phyloP scores from a whole-genome alignment of 768 basidiomycete genomes.

The Pleurotus citrinopileatus region DNA sequence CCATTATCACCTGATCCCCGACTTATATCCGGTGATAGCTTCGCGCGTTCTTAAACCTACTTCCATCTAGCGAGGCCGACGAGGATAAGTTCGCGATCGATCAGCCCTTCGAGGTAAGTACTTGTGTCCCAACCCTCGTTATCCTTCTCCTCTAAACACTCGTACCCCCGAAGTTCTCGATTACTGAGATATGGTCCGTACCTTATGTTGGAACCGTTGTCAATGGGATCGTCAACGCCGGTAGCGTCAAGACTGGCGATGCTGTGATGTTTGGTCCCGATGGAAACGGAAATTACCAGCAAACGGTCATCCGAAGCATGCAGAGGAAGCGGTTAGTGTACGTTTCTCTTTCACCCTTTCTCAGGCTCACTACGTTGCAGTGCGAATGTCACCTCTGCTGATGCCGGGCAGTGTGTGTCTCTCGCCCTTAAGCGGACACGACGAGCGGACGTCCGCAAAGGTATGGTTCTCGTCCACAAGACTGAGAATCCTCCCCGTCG shows the following conservation, averaged over 20 bases:
- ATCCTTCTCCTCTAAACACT: not conserved
- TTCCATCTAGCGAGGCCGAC: conserved; percentile 86
- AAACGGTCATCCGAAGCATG: conserved; percentile 83
- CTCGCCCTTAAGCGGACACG: conserved; percentile 89
- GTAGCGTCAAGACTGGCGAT: conserved; percentile 76
- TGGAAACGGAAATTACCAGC: conserved; percentile 83
- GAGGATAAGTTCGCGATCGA: conserved; percentile 76
- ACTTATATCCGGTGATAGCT: conserved; percentile 39
- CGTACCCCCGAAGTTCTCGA: conserved; percentile 54
- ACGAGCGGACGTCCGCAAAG: conserved; percentile 81
- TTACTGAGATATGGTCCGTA: conserved; percentile 87
- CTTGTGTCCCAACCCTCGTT: not conserved
- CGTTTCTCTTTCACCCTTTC: not conserved
- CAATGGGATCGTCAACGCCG: conserved; percentile 80
- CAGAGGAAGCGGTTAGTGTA: conserved; percentile 79
- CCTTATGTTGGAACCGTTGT: conserved; percentile 85
- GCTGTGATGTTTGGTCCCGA: conserved; percentile 87
- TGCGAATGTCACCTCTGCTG: conserved; percentile 77
- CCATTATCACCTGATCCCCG: not conserved
- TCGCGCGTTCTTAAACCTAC: conserved; percentile 85
- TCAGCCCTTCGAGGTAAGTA: conserved; percentile 70
- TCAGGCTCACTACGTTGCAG: conserved; percentile 31
- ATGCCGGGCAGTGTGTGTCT: conserved; percentile 95
- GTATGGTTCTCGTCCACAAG: conserved; percentile 89
- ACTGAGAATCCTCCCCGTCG: conserved; percentile 77